Conservation (phyloP, 257 asterid species). For the Ligustrum vulgare region DNA sequence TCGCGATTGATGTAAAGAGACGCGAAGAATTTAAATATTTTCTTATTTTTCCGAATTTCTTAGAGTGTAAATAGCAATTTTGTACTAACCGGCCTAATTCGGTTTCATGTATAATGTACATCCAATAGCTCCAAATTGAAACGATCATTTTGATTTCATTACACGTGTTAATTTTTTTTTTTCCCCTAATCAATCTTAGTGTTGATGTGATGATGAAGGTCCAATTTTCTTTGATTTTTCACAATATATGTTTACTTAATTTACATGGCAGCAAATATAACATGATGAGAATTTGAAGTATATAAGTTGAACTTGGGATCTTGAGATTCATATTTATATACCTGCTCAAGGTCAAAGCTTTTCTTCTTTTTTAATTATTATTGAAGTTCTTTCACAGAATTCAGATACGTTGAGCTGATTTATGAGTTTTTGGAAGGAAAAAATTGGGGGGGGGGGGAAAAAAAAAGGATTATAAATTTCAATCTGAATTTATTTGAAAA, state of each 20-base stretch:
- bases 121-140: conserved; percentile 12
- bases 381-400: not conserved
- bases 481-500: not conserved
- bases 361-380: too few relatives aligned
- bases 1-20: conserved; percentile 32
- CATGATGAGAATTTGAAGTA: not conserved
- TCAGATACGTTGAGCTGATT: not conserved
- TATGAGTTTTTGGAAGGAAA: not conserved
- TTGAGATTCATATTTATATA: not conserved
- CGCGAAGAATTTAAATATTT: not conserved
- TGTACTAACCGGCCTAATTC: conserved; percentile 27
- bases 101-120: conserved; percentile 24
- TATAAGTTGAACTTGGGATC: not conserved
- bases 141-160: conserved; percentile 12
- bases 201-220: not conserved
- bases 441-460: not conserved
- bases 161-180: not conserved
- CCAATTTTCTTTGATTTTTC: not conserved
- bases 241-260: not conserved
- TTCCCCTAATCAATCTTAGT: not conserved
- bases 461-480: not conserved
- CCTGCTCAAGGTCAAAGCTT: not conserved
- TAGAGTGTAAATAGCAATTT: conserved; percentile 37
- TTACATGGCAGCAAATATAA: not conserved
- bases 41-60: not conserved